phyloP scores from a whole-genome alignment of 2,329 filamentous ascomycete species.

The Sarocladium brachiariae region DNA sequence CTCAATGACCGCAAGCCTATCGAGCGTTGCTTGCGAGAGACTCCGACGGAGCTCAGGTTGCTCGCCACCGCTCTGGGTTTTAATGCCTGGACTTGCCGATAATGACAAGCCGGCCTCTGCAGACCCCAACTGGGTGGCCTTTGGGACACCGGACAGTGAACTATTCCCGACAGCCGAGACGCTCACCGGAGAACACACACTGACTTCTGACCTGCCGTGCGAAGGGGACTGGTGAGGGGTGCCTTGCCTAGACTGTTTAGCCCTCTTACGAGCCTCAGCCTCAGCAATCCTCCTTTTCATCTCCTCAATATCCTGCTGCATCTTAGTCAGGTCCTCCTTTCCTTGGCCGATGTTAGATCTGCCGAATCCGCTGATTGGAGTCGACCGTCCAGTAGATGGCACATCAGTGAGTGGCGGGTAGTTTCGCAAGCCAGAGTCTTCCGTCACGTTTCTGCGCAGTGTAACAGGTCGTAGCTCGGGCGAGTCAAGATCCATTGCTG shows the following conservation, averaged over 20 bases:
- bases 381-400: constrained; percentile 38
- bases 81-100: not conserved
- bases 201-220: constrained; percentile 8
- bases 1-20: constrained; percentile 29
- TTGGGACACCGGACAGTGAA: not conserved
- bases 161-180: not conserved
- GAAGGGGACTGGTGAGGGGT: not conserved
- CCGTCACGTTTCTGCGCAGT: not conserved
- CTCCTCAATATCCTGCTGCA: constrained; percentile 53
- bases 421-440: not conserved
- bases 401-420: constrained; percentile 33
- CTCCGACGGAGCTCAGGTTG: constrained; percentile 13
- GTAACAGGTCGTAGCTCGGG: constrained; percentile 32
- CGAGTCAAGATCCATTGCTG: constrained; percentile 62
- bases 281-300: constrained; percentile 54
- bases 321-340: constrained; percentile 38
- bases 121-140: not conserved
- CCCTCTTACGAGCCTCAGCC: constrained; percentile 48
- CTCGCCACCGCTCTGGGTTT: constrained; percentile 3
- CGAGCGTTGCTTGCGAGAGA: constrained; percentile 28
- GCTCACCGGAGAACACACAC: constrained; percentile 11
- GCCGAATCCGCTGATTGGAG: not conserved
- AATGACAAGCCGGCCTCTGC: not conserved
- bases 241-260: constrained; percentile 25
- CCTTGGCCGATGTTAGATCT: constrained; percentile 28